These are phyloP conservation scores for Serendipita sp. DNA, from an alignment of 768 basidiomycete genomes.

Conservation along the genomic window DNA sequence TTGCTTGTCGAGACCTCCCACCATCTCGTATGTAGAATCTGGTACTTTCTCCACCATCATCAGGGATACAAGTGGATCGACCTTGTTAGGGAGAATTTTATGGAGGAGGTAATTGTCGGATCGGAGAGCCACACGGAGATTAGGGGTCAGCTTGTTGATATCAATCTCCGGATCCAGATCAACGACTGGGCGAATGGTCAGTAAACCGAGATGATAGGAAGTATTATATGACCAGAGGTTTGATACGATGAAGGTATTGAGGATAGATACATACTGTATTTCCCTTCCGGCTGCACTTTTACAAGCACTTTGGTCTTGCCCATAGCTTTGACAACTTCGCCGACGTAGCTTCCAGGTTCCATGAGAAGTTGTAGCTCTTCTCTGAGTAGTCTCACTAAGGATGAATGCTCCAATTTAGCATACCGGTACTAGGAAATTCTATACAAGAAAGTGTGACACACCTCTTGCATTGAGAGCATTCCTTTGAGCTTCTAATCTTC, in stretches of 20 bases:
- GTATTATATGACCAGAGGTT: not conserved
- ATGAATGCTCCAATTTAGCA: slow-evolving; percentile 6
- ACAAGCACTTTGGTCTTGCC: slow-evolving; percentile 97
- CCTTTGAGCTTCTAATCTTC: slow-evolving; percentile 88
- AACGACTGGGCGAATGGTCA: slow-evolving; percentile 43
- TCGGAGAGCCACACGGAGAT: slow-evolving; percentile 84
- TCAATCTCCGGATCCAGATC: slow-evolving; percentile 85
- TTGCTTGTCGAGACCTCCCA: slow-evolving; percentile 93
- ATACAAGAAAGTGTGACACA: slow-evolving; percentile 20
- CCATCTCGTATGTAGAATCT: slow-evolving; percentile 99
- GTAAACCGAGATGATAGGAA: no score
- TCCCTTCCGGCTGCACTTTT: slow-evolving; percentile 96
- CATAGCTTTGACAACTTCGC: slow-evolving; percentile 97
- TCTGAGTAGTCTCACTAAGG: slow-evolving; percentile 64
- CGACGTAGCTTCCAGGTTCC: slow-evolving; percentile 94
- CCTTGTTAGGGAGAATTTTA: slow-evolving; percentile 92
- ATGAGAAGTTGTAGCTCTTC: slow-evolving; percentile 88
- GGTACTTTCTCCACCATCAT: slow-evolving; percentile 99
- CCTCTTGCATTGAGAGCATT: slow-evolving; percentile 95
- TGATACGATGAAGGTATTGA: not conserved
- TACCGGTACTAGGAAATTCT: not conserved
- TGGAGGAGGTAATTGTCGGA: slow-evolving; percentile 95
- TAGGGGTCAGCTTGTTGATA: slow-evolving; percentile 58
- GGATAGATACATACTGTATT: slow-evolving; percentile 64
- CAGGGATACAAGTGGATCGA: slow-evolving; percentile 92